Evolutionary conservation across 2,329 filamentous ascomycete species (phyloP).

Genomic region (Penicillium sumatraense): DNA sequence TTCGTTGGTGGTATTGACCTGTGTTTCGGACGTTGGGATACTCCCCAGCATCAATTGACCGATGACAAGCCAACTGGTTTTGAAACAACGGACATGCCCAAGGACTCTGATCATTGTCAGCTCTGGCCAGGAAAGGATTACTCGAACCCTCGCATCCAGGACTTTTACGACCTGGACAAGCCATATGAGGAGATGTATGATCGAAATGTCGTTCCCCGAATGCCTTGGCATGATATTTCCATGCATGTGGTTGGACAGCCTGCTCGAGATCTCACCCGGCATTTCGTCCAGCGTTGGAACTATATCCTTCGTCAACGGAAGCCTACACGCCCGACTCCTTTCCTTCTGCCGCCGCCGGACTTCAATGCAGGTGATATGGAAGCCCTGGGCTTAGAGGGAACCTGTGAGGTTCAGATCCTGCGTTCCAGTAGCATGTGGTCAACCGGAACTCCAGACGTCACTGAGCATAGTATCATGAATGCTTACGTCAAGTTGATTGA

Average conservation of each 20-base stretch:
- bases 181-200: conserved; percentile 99
- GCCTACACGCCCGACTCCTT: conserved; percentile 89
- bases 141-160: conserved; percentile 91
- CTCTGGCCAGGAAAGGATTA: conserved; percentile 98
- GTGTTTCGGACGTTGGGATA: conserved; percentile 97
- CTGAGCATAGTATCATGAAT: conserved; percentile 93
- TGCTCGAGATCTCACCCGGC: conserved; percentile 87
- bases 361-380: conserved; percentile 86
- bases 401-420: conserved; percentile 94
- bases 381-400: conserved; percentile 84
- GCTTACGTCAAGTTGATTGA: conserved; percentile 95
- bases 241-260: conserved; percentile 99
- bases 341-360: conserved; percentile 90
- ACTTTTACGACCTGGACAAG: conserved; percentile 90
- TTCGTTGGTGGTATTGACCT: conserved; percentile 96
- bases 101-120: conserved; percentile 90
- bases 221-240: conserved; percentile 98
- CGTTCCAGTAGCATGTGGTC: conserved; percentile 93
- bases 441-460: conserved; percentile 78
- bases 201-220: conserved; percentile 81
- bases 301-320: conserved; percentile 92
- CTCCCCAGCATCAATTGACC: conserved; percentile 84
- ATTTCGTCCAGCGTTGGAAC: conserved; percentile 98
- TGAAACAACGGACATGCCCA: conserved; percentile 74
- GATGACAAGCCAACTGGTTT: conserved; percentile 97